Evolutionary conservation across 768 basidiomycete genomes (phyloP), one percentile per base, ranked within the genome.

Genomic region (Tylopilus balloui): DNA sequence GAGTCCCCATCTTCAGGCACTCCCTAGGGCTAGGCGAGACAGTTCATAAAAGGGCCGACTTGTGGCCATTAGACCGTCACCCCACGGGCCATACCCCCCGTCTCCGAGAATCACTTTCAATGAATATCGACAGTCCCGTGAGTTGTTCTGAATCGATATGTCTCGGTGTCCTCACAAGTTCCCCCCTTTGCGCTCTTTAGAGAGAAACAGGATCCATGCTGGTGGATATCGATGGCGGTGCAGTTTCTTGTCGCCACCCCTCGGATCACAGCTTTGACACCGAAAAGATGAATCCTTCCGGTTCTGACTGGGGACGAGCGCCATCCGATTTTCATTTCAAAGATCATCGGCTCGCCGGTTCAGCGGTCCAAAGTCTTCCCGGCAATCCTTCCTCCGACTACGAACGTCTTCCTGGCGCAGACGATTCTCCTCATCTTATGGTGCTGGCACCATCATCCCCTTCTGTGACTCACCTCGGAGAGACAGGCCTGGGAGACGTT

Each of bases 21-120:
- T 58, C 17, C 19, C 15, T 24, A 15, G 42, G 10, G n/a, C n/a
- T n/a, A n/a, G n/a, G 15, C 29, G 21, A n/a, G 23, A 7, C 19
- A 3, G 23, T 27, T 44, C 59, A 61, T 61, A 61, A 61, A 57
- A 48, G 19, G 55, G 52, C 29, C 38, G 20, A 29, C 2, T 17
- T 4, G 31, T 29, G 23, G 1, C 34, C 31, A 36, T 48, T 25
- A 8, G 19, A 35, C 21, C 25, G 44, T 46, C 42, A 21, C 35
- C 39, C 43, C 24, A 53, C 9, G n/a, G n/a, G n/a, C n/a, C 15
- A 8, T 11, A 43, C 17, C n/a, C 27, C 36, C 14, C 37, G 11
- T 24, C 48, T 38, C 28, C 29, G 20, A 40, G 14, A 17, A 31
- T 25, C n/a, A 4, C 36, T 23, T 17, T 37, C 48, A 10, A 63